A percentile compares a stretch with the other conserved stretches of the same genome.
phyloP scores from a whole-genome alignment of 2,329 filamentous ascomycete genomes.

The Cladosporium velox region DNA sequence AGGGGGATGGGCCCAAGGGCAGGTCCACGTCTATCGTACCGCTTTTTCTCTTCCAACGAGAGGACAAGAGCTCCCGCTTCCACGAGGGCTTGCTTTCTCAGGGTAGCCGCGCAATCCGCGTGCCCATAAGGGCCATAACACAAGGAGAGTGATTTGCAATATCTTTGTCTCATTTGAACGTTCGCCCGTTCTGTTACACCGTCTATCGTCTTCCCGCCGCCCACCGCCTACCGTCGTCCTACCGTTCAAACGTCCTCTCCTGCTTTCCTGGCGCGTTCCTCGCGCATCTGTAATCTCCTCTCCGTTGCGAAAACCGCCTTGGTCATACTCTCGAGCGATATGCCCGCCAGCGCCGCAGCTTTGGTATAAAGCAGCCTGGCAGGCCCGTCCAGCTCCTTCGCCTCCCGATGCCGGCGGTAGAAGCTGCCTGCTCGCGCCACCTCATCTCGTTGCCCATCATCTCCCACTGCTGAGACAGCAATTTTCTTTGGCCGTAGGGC shows the following conservation, averaged over 20 bases:
- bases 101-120: neutral
- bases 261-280: constrained; percentile 37
- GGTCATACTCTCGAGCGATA: constrained; percentile 54
- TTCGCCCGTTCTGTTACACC: neutral
- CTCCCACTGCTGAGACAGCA: constrained; percentile 33
- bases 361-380: constrained; percentile 53
- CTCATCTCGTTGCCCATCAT: constrained; percentile 30
- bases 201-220: neutral
- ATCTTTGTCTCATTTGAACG: neutral
- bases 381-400: constrained; percentile 47
- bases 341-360: constrained; percentile 52
- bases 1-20: neutral
- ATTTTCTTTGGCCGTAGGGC: constrained; percentile 43
- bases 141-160: neutral
- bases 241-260: neutral
- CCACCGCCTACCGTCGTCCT: neutral
- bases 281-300: constrained; percentile 43
- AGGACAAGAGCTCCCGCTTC: neutral
- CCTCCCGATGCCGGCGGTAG: constrained; percentile 53
- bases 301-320: constrained; percentile 55
- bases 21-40: neutral
- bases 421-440: constrained; percentile 51
- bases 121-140: neutral
- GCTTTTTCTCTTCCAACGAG: neutral
- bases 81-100: neutral